A percentile compares a stretch with the other conserved stretches of the same genome.
Evolutionary conservation across 2,329 filamentous ascomycete species (phyloP).

Genomic region (Colletotrichum caudatum): DNA sequence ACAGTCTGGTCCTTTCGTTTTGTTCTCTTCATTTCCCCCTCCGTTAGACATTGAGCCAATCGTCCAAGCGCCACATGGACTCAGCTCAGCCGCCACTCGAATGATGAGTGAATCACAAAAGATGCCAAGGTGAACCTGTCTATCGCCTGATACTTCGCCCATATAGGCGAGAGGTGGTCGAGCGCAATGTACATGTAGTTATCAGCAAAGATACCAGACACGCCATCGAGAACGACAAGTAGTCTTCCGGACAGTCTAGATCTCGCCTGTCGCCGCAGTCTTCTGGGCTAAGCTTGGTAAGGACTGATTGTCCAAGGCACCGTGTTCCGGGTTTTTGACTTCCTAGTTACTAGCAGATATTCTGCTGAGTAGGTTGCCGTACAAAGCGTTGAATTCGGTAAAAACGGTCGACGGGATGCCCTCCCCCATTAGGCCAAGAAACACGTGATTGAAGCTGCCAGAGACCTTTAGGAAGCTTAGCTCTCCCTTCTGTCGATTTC

Average conservation of each 20-base stretch:
- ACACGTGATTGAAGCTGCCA: slow-evolving; percentile 46
- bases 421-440: slow-evolving; percentile 50
- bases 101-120: slow-evolving; percentile 23
- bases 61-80: background rate
- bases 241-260: slow-evolving; percentile 44
- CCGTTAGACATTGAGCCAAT: background rate
- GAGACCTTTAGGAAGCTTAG: slow-evolving; percentile 45
- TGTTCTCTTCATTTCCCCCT: background rate
- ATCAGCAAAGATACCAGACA: slow-evolving; percentile 41
- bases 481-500: too few relatives aligned
- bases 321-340: slow-evolving; percentile 40
- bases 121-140: slow-evolving; percentile 44
- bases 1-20: slow-evolving; percentile 18
- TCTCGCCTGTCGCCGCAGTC: slow-evolving; percentile 32
- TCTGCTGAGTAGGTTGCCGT: slow-evolving; percentile 35
- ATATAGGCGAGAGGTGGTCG: slow-evolving; percentile 43
- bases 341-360: slow-evolving; percentile 40
- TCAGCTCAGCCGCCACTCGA: slow-evolving; percentile 15
- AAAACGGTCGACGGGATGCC: slow-evolving; percentile 51
- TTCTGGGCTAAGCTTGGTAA: slow-evolving; percentile 43
- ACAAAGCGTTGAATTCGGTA: slow-evolving; percentile 53
- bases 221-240: slow-evolving; percentile 44
- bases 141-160: slow-evolving; percentile 41
- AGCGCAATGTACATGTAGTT: slow-evolving; percentile 38
- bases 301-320: slow-evolving; percentile 38